A percentile compares a stretch with the other conserved stretches of the same genome.
Evolutionary conservation across 768 basidiomycete genomes (phyloP).

Genomic region (Pulveroboletus frians): DNA sequence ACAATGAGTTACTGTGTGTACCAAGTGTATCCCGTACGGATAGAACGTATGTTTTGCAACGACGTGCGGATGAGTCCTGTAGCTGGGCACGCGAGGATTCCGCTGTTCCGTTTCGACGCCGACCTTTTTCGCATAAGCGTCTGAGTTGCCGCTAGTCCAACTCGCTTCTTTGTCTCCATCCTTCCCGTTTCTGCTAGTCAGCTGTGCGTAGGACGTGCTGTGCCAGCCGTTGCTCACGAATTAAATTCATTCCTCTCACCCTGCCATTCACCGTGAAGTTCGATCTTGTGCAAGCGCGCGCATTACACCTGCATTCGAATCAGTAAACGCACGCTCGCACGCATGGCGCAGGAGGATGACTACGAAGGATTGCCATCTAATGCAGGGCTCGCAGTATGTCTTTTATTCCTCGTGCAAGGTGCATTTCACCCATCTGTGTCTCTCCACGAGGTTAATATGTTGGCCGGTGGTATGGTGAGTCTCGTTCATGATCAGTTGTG

Average conservation of each 20-base stretch:
- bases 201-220: conserved; percentile 1
- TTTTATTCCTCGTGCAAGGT: conserved; percentile 5
- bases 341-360: conserved; percentile 46
- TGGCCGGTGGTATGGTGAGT: conserved; percentile 91
- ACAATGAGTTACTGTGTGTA: neutral
- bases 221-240: neutral
- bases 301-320: conserved; percentile 5
- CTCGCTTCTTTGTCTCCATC: neutral
- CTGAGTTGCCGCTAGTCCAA: neutral
- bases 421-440: conserved; percentile 12
- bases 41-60: conserved; percentile 1
- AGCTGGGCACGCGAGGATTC: no score
- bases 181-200: neutral
- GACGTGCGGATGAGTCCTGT: neutral
- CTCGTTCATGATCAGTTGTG: conserved; percentile 1
- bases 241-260: neutral
- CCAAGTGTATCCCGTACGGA: neutral
- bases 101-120: conserved; percentile 3
- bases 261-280: neutral
- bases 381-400: conserved; percentile 65
- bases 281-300: conserved; percentile 3
- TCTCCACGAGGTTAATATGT: conserved; percentile 78
- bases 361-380: conserved; percentile 70
- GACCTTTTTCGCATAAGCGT: neutral
- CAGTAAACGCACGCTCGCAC: conserved; percentile 9